Conservation (phyloP, 306 rosid species). For the Cucurbita ficifolia region DNA sequence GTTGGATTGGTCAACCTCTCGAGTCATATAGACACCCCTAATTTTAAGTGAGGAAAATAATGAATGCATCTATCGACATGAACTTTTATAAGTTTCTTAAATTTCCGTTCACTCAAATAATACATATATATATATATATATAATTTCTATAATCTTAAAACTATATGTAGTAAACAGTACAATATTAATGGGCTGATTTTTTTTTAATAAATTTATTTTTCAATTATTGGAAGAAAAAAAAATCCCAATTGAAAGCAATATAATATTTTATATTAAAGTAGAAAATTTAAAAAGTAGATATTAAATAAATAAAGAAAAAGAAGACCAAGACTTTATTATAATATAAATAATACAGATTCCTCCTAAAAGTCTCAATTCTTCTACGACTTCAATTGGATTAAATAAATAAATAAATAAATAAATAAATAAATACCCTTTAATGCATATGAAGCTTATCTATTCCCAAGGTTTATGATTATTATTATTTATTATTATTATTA, state of each 20-base stretch:
- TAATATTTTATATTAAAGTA: neutral
- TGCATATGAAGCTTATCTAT: conserved; percentile 5
- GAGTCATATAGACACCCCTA: too few species aligned
- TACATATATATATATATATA: too few species aligned
- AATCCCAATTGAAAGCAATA: neutral
- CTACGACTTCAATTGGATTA: neutral
- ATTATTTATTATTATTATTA: neutral
- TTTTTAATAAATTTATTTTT: too few species aligned
- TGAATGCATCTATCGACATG: too few species aligned
- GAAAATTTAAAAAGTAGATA: neutral
- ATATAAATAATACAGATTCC: conserved; percentile 1
- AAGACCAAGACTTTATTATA: neutral
- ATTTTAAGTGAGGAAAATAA: too few species aligned
- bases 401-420: neutral
- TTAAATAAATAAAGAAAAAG: neutral
- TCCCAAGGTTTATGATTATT: neutral
- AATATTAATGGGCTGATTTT: too few species aligned
- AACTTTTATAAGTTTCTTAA: too few species aligned
- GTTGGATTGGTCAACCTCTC: too few species aligned
- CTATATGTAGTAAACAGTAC: too few species aligned
- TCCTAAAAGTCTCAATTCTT: conserved; percentile 5
- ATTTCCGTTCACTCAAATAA: too few species aligned
- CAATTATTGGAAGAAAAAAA: neutral
- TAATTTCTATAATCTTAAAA: too few species aligned
- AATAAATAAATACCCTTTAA: neutral